phyloP scores from a whole-genome alignment of 169 alveolate genomes.

The Perkinsus chesapeaki region DNA sequence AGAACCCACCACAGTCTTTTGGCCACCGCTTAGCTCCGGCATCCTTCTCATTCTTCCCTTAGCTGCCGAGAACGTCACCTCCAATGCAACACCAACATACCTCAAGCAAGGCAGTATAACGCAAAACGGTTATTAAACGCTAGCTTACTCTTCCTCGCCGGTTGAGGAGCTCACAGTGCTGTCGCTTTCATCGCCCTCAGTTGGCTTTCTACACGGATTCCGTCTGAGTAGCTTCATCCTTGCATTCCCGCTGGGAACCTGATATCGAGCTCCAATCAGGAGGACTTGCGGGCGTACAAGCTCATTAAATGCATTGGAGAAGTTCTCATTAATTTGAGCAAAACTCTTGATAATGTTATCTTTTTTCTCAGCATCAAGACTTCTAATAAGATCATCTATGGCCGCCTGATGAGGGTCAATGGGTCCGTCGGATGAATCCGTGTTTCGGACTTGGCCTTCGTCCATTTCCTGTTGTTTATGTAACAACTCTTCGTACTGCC shows the following conservation, averaged over 20 bases:
- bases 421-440: background rate
- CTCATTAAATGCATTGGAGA: background rate
- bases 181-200: background rate
- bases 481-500: background rate
- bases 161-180: background rate
- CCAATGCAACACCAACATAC: background rate
- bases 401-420: background rate
- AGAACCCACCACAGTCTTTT: slow-evolving; percentile 27
- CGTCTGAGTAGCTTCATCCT: background rate
- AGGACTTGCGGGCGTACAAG: background rate
- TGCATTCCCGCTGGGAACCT: background rate
- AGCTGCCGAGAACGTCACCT: background rate
- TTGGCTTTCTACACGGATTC: background rate
- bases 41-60: background rate
- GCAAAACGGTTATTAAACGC: background rate
- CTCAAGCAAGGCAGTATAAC: background rate
- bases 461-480: background rate
- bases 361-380: background rate
- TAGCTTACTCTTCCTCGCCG: background rate
- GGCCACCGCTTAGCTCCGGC: slow-evolving; percentile 28
- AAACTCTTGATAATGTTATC: background rate
- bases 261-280: background rate
- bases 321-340: background rate
- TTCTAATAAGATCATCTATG: background rate
- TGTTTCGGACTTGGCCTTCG: background rate